Percentiles rank a stretch among this genome's conserved stretches.
These are phyloP conservation scores for Fistulifera solaris DNA, from an alignment of 108 stramenopile genomes.

Conservation along the genomic window DNA sequence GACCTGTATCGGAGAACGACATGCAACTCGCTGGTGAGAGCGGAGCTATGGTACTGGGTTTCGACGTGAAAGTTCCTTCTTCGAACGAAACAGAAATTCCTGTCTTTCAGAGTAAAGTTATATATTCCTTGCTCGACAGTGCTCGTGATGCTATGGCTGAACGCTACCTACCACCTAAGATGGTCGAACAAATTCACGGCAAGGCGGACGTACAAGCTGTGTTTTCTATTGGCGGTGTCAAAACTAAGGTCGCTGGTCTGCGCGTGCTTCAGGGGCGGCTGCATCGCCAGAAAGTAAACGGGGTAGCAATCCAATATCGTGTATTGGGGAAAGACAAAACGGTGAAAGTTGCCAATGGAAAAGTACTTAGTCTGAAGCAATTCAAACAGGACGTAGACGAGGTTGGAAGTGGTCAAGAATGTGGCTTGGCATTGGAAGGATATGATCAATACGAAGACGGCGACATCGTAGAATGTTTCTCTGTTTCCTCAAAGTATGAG, in stretches of 20 bases:
- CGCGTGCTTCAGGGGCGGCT: conserved; percentile 51
- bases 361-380: conserved; percentile 50
- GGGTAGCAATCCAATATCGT: conserved; percentile 40
- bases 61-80: conserved; percentile 48
- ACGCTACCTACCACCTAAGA: conserved; percentile 44
- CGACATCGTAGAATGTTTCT: conserved; percentile 71
- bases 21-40: conserved; percentile 75
- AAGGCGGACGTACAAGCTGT: conserved; percentile 59
- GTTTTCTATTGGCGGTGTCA: conserved; percentile 54
- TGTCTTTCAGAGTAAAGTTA: conserved; percentile 53
- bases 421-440: conserved; percentile 57
- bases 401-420: conserved; percentile 65
- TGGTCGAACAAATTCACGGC: conserved; percentile 54
- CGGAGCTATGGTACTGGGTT: conserved; percentile 64
- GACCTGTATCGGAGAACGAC: conserved; percentile 54
- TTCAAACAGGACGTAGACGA: conserved; percentile 69
- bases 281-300: conserved; percentile 38
- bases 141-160: conserved; percentile 52
- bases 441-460: conserved; percentile 63
- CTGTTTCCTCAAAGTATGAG: conserved; percentile 46
- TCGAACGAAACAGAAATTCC: conserved; percentile 50
- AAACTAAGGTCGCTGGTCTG: conserved; percentile 57
- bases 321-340: no score
- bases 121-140: conserved; percentile 72
- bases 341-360: conserved; percentile 52